phyloP scores from a whole-genome alignment of 208 protist species.

The Angomonas ambiguus region DNA sequence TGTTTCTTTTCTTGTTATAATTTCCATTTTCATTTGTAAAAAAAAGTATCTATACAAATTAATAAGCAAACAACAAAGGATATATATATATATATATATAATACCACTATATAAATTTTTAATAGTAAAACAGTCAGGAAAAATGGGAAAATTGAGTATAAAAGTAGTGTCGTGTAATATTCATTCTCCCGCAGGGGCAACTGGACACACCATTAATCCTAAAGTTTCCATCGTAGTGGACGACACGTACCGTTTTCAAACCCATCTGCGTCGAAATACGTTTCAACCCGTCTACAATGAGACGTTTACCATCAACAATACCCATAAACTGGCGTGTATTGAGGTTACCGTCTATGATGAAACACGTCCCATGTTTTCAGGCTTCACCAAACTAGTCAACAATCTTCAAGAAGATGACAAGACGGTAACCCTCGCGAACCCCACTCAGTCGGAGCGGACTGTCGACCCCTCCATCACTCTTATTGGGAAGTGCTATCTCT shows the following conservation, averaged over 20 bases:
- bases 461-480: slow-evolving; percentile 18
- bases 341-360: slow-evolving; percentile 48
- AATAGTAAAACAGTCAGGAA: neutral
- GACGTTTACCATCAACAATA: slow-evolving; percentile 76
- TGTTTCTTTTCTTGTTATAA: neutral
- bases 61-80: too few relatives aligned
- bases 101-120: neutral
- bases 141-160: slow-evolving; percentile 36
- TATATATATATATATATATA: neutral
- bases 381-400: slow-evolving; percentile 1
- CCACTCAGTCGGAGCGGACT: neutral
- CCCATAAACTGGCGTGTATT: slow-evolving; percentile 68
- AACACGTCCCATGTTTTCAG: neutral
- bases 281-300: slow-evolving; percentile 46
- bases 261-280: slow-evolving; percentile 31
- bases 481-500: slow-evolving; percentile 63
- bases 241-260: slow-evolving; percentile 66
- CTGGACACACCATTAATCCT: slow-evolving; percentile 28
- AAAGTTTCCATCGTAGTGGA: slow-evolving; percentile 63
- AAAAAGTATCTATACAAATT: too few relatives aligned
- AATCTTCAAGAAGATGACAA: neutral
- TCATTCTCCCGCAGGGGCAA: slow-evolving; percentile 24
- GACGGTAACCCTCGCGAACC: neutral
- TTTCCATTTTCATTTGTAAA: neutral
- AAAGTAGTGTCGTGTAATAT: slow-evolving; percentile 50